A percentile compares a stretch with the other conserved stretches of the same genome.
Conservation (phyloP, 495 filamentous ascomycete species). For the Penicillium alfredii region DNA sequence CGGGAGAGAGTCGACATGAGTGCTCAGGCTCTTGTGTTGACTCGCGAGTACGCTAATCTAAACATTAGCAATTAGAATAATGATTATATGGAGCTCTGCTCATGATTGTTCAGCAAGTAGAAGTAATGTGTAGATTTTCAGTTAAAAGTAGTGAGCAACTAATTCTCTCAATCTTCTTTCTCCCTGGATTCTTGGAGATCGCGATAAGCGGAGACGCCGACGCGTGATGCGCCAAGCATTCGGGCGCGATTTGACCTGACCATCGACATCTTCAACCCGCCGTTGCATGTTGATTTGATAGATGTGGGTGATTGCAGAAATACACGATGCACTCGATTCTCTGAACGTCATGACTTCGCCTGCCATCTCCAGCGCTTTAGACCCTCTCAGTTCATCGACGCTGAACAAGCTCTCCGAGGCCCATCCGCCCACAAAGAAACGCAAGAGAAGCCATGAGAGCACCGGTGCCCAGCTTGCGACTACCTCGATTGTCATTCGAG, state of each 20-base stretch:
- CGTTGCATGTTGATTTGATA: not conserved
- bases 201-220: no score
- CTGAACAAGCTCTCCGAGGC: slow-evolving; percentile 30
- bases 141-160: no score
- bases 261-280: not conserved
- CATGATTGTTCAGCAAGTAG: not conserved
- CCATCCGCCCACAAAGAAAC: slow-evolving; percentile 28
- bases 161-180: no score
- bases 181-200: no score
- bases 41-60: slow-evolving; percentile 36
- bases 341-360: slow-evolving; percentile 35
- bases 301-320: no score
- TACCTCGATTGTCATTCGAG: slow-evolving; percentile 31
- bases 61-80: slow-evolving; percentile 45
- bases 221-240: no score
- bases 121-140: not conserved
- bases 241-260: no score
- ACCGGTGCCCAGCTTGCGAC: slow-evolving; percentile 21
- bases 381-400: slow-evolving; percentile 28
- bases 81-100: slow-evolving; percentile 16
- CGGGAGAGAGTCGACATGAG: slow-evolving; percentile 4
- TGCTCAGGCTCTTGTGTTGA: slow-evolving; percentile 7
- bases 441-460: slow-evolving; percentile 23
- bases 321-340: slow-evolving; percentile 16
- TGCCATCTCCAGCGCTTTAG: slow-evolving; percentile 25